Evolutionary conservation across 1,139 yeast genomes (phyloP).

Genomic region (Saccharomyces hybrid): DNA sequence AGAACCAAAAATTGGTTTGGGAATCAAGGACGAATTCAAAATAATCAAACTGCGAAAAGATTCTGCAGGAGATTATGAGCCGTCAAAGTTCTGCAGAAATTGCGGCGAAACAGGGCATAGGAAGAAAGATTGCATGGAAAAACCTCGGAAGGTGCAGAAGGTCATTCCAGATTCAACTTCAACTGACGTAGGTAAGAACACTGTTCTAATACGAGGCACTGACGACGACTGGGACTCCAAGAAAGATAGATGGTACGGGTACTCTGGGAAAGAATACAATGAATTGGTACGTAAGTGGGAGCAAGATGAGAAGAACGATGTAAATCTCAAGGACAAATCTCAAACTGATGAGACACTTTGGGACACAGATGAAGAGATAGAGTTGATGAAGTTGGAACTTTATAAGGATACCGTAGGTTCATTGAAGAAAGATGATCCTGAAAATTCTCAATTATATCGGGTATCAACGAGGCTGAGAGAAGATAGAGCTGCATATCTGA

Average conservation of each 20-base stretch:
- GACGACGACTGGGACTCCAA: constrained; percentile 27
- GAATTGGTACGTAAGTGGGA: constrained; percentile 19
- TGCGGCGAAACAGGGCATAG: constrained; percentile 24
- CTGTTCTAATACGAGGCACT: constrained; percentile 8
- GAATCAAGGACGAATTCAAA: constrained; percentile 24
- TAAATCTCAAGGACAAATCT: background rate
- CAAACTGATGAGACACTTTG: constrained; percentile 5
- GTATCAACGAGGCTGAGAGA: constrained; percentile 29
- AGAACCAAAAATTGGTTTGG: constrained; percentile 26
- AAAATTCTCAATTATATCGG: constrained; percentile 11
- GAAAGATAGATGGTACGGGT: constrained; percentile 32
- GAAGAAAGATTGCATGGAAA: constrained; percentile 26
- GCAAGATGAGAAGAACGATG: constrained; percentile 3
- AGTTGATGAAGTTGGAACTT: constrained; percentile 23
- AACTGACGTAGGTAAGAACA: background rate
- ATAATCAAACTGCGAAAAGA: constrained; percentile 2
- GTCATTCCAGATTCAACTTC: background rate
- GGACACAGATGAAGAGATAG: constrained; percentile 30
- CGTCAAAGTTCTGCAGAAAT: constrained; percentile 15
- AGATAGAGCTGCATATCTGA: constrained; percentile 30
- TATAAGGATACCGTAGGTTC: constrained; percentile 16
- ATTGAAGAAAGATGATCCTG: constrained; percentile 14
- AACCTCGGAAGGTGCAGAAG: constrained; percentile 18
- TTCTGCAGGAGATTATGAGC: background rate
- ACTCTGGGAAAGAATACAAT: constrained; percentile 26